Percentiles rank a stretch among this genome's conserved stretches.
These are phyloP conservation scores for Claviceps sp. DNA, from an alignment of 2,329 filamentous ascomycete species.

Conservation along the genomic window DNA sequence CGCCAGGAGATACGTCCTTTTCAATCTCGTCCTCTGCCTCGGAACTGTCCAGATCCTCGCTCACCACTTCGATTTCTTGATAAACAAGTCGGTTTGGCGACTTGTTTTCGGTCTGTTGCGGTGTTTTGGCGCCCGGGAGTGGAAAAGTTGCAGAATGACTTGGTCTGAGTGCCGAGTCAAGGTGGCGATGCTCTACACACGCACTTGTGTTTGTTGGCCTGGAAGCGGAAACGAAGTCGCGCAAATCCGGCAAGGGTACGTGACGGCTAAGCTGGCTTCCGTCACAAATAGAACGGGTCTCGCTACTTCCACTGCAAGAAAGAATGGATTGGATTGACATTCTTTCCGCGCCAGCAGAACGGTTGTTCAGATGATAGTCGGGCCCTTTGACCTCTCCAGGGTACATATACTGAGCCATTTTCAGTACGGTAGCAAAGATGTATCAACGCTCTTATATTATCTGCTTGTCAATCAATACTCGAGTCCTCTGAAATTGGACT, in stretches of 20 bases:
- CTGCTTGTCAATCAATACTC: background rate
- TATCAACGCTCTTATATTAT: background rate
- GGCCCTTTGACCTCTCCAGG: background rate
- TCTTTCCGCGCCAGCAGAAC: background rate
- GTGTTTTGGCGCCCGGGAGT: background rate
- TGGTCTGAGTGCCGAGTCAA: too few species aligned
- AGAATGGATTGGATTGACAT: background rate
- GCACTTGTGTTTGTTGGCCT: too few species aligned
- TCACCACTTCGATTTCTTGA: background rate
- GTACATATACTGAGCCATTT: background rate
- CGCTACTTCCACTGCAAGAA: background rate
- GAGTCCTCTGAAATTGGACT: background rate
- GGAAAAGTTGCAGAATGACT: too few species aligned
- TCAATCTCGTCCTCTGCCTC: too few species aligned
- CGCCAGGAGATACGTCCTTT: background rate
- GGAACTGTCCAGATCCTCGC: too few species aligned
- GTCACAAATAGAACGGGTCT: background rate
- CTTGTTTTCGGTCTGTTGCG: background rate
- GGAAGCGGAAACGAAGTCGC: background rate
- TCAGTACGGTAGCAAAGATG: background rate
- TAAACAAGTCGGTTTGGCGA: background rate
- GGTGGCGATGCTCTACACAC: too few species aligned
- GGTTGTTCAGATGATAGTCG: background rate
- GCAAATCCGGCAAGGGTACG: background rate
- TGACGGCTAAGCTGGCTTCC: background rate